Conservation (phyloP, 306 rosid species). For the Begonia peltatifolia region DNA sequence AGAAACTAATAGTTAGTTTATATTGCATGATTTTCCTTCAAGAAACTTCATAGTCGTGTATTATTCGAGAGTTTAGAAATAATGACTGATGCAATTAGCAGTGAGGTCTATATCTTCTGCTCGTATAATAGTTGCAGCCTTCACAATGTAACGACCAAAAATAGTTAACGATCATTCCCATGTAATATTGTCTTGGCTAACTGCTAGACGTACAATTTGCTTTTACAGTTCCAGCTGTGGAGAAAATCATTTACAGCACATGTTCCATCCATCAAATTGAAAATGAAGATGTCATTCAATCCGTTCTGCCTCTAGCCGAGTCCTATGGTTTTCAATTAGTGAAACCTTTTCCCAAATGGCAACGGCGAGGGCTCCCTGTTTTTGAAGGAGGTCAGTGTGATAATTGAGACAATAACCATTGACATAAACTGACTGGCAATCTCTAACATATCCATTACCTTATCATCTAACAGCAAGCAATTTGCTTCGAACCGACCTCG, state of each 20-base stretch:
- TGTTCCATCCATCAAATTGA: slow-evolving; percentile 69
- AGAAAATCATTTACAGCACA: slow-evolving; percentile 75
- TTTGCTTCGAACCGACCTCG: slow-evolving; percentile 52
- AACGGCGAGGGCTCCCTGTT: slow-evolving; percentile 10
- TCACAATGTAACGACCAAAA: no score
- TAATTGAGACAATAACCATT: slow-evolving; percentile 6
- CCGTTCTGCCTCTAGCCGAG: slow-evolving; percentile 52
- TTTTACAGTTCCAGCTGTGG: slow-evolving; percentile 55
- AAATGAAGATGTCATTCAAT: slow-evolving; percentile 64
- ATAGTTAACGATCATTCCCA: no score
- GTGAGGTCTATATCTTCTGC: no score
- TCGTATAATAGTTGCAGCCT: no score
- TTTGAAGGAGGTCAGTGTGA: slow-evolving; percentile 13
- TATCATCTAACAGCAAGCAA: slow-evolving; percentile 25
- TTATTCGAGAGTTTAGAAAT: no score
- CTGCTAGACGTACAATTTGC: not conserved
- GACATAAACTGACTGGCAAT: no score
- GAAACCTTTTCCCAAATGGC: slow-evolving; percentile 12
- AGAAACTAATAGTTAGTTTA: no score
- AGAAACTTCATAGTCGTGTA: no score
- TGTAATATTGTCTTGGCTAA: not conserved
- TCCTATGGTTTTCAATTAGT: slow-evolving; percentile 27
- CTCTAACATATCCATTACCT: not conserved
- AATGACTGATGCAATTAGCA: no score
- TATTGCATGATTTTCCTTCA: no score